These are phyloP conservation scores for Astrothelium subdiscretum DNA, from an alignment of 495 filamentous ascomycete genomes.

Conservation along the genomic window DNA sequence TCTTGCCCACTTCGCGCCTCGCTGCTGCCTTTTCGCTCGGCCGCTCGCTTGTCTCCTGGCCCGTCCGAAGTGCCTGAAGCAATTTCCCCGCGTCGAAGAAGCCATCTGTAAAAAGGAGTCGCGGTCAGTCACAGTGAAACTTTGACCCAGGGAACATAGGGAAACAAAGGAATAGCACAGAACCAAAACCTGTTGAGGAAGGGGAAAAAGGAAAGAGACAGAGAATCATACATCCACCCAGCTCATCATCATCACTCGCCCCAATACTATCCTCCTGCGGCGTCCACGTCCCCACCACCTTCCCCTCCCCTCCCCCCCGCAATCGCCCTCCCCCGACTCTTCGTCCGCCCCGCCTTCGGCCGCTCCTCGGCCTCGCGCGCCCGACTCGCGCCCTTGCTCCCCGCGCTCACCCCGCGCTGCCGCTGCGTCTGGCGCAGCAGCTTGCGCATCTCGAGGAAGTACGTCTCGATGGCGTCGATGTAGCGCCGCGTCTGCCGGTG, in stretches of 20 bases:
- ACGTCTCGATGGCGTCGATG: conserved; percentile 78
- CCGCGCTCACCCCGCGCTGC: conserved; percentile 37
- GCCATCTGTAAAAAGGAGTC: conserved; percentile 51
- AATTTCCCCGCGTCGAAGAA: conserved; percentile 96
- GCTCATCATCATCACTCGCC: conserved; percentile 74
- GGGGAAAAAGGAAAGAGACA: conserved; percentile 8
- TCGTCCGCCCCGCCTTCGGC: conserved; percentile 35
- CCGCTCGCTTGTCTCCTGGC: conserved; percentile 29
- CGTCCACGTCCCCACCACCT: conserved; percentile 40
- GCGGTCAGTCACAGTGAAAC: no score
- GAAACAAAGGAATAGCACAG: no score
- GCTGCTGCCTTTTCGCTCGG: conserved; percentile 37
- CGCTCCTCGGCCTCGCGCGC: conserved; percentile 56
- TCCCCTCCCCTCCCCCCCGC: conserved; percentile 19
- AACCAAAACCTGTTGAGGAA: conserved; percentile 2
- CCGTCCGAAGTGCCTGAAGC: conserved; percentile 66
- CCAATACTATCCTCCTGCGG: conserved; percentile 39
- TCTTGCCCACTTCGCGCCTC: conserved; percentile 31
- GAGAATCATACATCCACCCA: conserved; percentile 75
- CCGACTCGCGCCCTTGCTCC: conserved; percentile 40
- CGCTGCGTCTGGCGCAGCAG: conserved; percentile 57
- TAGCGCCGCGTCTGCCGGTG: conserved; percentile 87
- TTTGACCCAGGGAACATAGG: no score
- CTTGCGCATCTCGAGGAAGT: conserved; percentile 81
- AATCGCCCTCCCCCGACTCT: conserved; percentile 48